A percentile compares a stretch with the other conserved stretches of the same genome.
Evolutionary conservation across 2,329 filamentous ascomycete species (phyloP).

Genomic region (Graphium sp.): DNA sequence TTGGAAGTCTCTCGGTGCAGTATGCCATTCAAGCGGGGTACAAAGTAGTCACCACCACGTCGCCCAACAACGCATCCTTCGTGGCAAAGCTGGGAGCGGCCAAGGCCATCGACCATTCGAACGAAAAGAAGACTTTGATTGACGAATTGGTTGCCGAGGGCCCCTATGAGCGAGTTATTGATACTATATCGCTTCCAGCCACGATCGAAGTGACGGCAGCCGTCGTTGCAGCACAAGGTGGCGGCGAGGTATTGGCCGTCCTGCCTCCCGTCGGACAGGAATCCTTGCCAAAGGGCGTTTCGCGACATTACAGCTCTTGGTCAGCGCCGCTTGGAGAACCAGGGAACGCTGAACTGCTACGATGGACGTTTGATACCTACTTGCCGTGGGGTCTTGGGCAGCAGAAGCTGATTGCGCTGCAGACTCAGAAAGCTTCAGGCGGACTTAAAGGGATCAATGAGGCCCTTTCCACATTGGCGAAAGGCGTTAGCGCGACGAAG

Average conservation of each 20-base stretch:
- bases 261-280: conserved; percentile 1
- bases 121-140: conserved; percentile 7
- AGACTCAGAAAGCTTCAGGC: background rate
- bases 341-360: background rate
- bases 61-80: conserved; percentile 11
- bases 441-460: background rate
- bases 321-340: background rate
- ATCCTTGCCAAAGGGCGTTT: conserved; percentile 1
- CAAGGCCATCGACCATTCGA: conserved; percentile 11
- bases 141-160: conserved; percentile 9
- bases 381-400: background rate
- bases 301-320: background rate
- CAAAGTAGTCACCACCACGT: conserved; percentile 15
- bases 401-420: background rate
- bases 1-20: conserved; percentile 12
- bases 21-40: conserved; percentile 12
- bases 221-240: conserved; percentile 5
- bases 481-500: background rate
- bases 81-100: conserved; percentile 13
- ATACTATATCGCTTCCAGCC: conserved; percentile 11
- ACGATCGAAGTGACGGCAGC: conserved; percentile 8
- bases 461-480: background rate
- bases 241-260: conserved; percentile 3
- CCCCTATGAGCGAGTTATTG: conserved; percentile 12
- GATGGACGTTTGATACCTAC: background rate